Evolutionary conservation across 78 protist species (phyloP).

Genomic region (Dictyostelium intermedium): DNA sequence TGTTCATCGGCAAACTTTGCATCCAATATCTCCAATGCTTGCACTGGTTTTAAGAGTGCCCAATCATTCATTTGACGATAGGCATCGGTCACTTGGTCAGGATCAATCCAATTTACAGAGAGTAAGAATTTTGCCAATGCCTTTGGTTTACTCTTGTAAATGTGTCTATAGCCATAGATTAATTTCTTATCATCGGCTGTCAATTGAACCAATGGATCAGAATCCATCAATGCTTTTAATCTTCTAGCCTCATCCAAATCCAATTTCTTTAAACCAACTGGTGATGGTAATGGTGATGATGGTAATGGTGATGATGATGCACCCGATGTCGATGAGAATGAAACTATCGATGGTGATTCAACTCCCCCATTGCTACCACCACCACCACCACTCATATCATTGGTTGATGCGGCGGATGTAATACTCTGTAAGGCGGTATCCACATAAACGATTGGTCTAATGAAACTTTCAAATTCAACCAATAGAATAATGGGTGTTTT

Average conservation of each 20-base stretch:
- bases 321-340: neutral
- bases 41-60: conserved; percentile 60
- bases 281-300: neutral
- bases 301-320: neutral
- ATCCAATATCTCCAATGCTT: conserved; percentile 88
- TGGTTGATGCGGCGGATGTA: neutral
- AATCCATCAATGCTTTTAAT: conserved; percentile 29
- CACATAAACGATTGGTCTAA: conserved; percentile 54
- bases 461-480: conserved; percentile 71
- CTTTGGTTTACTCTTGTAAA: conserved; percentile 43
- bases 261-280: neutral
- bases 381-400: neutral
- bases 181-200: conserved; percentile 52
- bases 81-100: conserved; percentile 51
- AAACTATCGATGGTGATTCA: neutral
- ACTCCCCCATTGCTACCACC: neutral
- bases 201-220: conserved; percentile 47
- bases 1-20: conserved; percentile 77
- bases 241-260: conserved; percentile 26
- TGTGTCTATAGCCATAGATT: conserved; percentile 34
- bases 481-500: conserved; percentile 44
- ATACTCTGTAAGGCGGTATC: neutral
- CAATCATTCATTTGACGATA: conserved; percentile 49
- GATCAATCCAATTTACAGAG: conserved; percentile 51
- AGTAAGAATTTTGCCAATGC: conserved; percentile 61